Conservation (phyloP, 768 basidiomycete species). For the Boletus sensibilis region DNA sequence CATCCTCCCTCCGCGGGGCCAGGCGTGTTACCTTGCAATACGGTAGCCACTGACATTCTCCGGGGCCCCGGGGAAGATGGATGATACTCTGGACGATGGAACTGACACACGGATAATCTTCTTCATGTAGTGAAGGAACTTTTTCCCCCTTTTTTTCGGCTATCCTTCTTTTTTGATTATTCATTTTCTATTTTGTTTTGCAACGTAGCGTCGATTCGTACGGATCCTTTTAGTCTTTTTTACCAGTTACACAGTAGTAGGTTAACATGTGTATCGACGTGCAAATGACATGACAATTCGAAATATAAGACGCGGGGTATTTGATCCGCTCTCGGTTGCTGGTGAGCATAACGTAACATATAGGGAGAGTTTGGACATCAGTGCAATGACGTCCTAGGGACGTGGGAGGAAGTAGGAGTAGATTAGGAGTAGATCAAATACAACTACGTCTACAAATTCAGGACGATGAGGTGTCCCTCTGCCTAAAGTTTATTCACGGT, state of each 20-base stretch:
- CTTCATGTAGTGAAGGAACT: constrained; percentile 26
- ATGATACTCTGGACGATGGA: constrained; percentile 21
- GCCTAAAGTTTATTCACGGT: too few relatives aligned
- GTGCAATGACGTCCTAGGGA: neutral
- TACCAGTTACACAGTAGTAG: constrained; percentile 9
- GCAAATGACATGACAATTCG: constrained; percentile 8
- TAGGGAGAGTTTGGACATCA: neutral
- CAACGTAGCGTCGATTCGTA: constrained; percentile 20
- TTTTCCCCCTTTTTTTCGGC: neutral
- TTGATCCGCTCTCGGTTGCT: neutral
- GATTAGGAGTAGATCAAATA: neutral
- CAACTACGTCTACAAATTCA: neutral
- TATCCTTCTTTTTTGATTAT: constrained; percentile 22
- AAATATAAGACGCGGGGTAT: neutral
- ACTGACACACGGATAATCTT: constrained; percentile 28
- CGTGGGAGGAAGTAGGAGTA: neutral
- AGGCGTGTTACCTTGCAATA: constrained; percentile 2
- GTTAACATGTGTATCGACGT: constrained; percentile 1
- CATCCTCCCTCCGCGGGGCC: constrained; percentile 15
- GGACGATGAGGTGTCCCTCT: neutral
- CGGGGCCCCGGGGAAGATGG: constrained; percentile 2
- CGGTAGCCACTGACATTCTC: constrained; percentile 4
- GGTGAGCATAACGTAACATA: neutral
- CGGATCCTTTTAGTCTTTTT: constrained; percentile 23
- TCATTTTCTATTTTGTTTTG: constrained; percentile 35